Conservation (phyloP, 2,329 filamentous ascomycete species). For the Pseudogymnoascus sp. region DNA sequence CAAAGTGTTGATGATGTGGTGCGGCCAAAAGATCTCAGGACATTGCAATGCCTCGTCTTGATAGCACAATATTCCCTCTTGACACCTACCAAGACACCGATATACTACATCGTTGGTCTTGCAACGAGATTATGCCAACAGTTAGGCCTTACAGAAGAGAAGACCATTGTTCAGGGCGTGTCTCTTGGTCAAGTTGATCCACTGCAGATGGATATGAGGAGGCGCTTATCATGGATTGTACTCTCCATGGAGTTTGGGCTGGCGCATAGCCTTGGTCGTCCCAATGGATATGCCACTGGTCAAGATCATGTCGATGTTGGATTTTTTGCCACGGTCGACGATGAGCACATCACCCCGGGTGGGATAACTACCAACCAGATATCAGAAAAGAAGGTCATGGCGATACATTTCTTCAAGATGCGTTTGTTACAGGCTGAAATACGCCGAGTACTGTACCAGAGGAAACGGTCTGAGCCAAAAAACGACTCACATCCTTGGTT, state of each 20-base stretch:
- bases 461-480: constrained; percentile 66
- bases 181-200: constrained; percentile 53
- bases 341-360: constrained; percentile 69
- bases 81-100: constrained; percentile 83
- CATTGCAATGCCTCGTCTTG: constrained; percentile 79
- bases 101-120: constrained; percentile 87
- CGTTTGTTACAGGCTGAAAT: constrained; percentile 81
- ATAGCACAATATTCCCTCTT: constrained; percentile 87
- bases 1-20: constrained; percentile 75
- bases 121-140: constrained; percentile 84
- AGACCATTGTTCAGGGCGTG: constrained; percentile 61
- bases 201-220: constrained; percentile 79
- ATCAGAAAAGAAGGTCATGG: constrained; percentile 76
- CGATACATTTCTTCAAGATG: constrained; percentile 93
- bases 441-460: constrained; percentile 74
- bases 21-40: constrained; percentile 79
- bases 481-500: constrained; percentile 87
- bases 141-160: constrained; percentile 78
- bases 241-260: constrained; percentile 83
- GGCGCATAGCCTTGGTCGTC: constrained; percentile 78
- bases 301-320: constrained; percentile 77
- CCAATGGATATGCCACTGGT: constrained; percentile 73
- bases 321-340: constrained; percentile 76
- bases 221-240: constrained; percentile 81
- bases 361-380: constrained; percentile 65